phyloP scores from a whole-genome alignment of 2,329 filamentous ascomycete species.

The Huntiella abstrusa region DNA sequence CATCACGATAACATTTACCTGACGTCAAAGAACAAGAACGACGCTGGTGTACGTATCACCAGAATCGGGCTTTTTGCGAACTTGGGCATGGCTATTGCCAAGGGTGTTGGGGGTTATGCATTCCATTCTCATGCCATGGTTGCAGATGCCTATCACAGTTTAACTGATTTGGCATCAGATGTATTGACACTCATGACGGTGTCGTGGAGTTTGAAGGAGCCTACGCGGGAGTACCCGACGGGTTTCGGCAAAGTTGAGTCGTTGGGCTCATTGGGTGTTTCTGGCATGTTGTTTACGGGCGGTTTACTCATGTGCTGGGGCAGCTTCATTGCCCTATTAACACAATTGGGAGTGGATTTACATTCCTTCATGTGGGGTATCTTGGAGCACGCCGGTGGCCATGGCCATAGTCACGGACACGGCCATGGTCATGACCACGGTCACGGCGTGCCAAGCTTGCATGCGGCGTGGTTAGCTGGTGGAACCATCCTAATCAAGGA shows the following conservation, averaged over 20 bases:
- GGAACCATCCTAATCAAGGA: constrained; percentile 88
- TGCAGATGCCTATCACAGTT: constrained; percentile 86
- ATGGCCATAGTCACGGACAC: constrained; percentile 45
- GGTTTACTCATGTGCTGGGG: constrained; percentile 84
- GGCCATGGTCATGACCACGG: constrained; percentile 25
- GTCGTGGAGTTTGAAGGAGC: constrained; percentile 75
- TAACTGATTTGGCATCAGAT: constrained; percentile 90
- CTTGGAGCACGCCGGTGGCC: constrained; percentile 40
- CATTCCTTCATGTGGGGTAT: constrained; percentile 45
- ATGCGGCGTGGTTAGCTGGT: constrained; percentile 84
- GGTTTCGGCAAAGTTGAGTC: constrained; percentile 98
- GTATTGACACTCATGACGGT: constrained; percentile 87
- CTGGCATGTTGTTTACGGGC: constrained; percentile 71
- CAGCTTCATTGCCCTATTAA: constrained; percentile 27
- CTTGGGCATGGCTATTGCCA: constrained; percentile 80
- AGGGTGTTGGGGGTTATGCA: constrained; percentile 77
- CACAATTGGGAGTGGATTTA: constrained; percentile 12
- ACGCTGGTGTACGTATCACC: constrained; percentile 42
- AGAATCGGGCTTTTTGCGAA: constrained; percentile 54
- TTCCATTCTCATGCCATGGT: constrained; percentile 91
- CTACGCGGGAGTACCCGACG: constrained; percentile 64
- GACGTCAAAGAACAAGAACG: constrained; percentile 68
- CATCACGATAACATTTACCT: constrained; percentile 86
- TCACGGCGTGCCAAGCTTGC: constrained; percentile 55
- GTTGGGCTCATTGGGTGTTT: constrained; percentile 80